Percentiles rank a stretch among this genome's conserved stretches.
Evolutionary conservation across 148 eudicot species (phyloP).

Genomic region (Rhododendron henanense): DNA sequence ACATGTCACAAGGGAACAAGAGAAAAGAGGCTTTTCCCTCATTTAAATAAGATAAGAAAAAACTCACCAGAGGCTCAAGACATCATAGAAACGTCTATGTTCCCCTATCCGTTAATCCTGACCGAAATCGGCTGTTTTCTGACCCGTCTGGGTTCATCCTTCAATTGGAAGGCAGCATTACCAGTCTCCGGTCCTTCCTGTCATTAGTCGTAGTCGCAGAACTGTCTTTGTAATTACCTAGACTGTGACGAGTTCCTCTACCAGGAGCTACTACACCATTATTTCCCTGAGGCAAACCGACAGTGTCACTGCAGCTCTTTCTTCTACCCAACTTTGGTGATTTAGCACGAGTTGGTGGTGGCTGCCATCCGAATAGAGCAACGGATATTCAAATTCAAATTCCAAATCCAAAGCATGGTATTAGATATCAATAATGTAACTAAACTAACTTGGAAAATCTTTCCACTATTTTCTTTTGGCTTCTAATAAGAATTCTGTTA

Average conservation of each 20-base stretch:
- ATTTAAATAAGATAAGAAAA: constrained; percentile 24
- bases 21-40: constrained; percentile 3
- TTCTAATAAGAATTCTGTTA: not conserved
- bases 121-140: constrained; percentile 19
- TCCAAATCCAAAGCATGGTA: not conserved
- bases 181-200: constrained; percentile 12
- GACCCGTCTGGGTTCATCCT: constrained; percentile 16
- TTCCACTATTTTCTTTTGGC: not conserved
- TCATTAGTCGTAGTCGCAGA: constrained; percentile 4
- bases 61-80: constrained; percentile 35
- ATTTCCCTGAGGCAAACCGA: constrained; percentile 20
- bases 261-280: constrained; percentile 26
- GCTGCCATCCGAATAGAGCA: constrained; percentile 29
- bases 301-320: constrained; percentile 58
- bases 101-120: constrained; percentile 25
- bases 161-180: constrained; percentile 17
- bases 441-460: not conserved
- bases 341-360: constrained; percentile 85
- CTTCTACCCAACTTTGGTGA: constrained; percentile 84
- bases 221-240: constrained; percentile 25
- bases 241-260: constrained; percentile 41
- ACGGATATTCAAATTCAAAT: not conserved
- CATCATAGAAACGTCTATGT: constrained; percentile 25
- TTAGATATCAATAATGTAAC: not conserved
- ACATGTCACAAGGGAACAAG: constrained; percentile 19